Evolutionary conservation across 768 basidiomycete species (phyloP).

Genomic region (Phlegmacium glaucopus): DNA sequence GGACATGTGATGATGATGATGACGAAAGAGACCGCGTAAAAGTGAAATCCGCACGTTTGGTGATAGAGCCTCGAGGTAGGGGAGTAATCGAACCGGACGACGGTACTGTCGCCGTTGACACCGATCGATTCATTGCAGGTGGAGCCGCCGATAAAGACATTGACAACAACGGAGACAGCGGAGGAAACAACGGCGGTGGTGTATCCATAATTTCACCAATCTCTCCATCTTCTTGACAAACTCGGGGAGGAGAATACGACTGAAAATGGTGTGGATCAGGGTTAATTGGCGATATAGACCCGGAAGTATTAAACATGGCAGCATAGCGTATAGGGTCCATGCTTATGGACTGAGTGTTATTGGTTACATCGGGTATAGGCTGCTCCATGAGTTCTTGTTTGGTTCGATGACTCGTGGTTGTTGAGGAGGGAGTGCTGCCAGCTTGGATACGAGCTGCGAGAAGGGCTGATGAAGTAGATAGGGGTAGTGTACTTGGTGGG

Average conservation of each 20-base stretch:
- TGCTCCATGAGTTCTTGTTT: slow-evolving; percentile 7
- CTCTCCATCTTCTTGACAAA: slow-evolving; percentile 52
- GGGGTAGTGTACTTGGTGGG: no score
- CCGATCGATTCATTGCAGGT: background rate
- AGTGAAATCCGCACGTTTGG: background rate
- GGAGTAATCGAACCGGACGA: no score
- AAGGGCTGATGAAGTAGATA: no score
- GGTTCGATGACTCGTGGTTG: background rate
- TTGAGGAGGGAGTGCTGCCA: background rate
- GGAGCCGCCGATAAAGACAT: slow-evolving; percentile 4
- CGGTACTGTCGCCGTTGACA: no score
- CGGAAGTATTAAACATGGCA: background rate
- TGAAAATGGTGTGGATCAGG: background rate
- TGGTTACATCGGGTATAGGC: slow-evolving; percentile 1
- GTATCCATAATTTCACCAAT: slow-evolving; percentile 23
- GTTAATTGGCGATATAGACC: background rate
- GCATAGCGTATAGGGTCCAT: no score
- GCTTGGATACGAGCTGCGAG: no score
- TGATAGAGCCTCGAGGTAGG: no score
- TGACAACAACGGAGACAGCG: background rate
- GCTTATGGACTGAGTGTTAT: background rate
- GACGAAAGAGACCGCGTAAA: slow-evolving; percentile 37
- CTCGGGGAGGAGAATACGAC: background rate
- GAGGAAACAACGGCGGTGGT: no score
- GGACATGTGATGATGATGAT: slow-evolving; percentile 45